Evolutionary conservation across 208 protist genomes (phyloP), one percentile per base, ranked within the genome.

Genomic region (Acanthamoeba castellanii): DNA sequence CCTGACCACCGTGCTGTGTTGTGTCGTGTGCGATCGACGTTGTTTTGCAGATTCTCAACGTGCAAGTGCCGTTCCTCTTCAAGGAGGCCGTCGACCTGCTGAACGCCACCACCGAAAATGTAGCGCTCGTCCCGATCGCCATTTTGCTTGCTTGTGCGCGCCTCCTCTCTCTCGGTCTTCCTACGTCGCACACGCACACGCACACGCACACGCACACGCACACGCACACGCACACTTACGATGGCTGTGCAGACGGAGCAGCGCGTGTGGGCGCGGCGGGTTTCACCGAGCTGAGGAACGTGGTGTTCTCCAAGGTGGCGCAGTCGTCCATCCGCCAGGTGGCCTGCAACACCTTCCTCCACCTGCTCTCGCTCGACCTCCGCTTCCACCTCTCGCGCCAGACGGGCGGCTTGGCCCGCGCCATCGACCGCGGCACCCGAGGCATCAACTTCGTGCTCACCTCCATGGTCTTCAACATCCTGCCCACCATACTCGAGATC

Each of bases 401-500:
- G 90, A 97, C 97, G 3, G 97, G 97, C 37, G 95, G 95, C 32
- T 37, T 98, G 0, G 64, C 84, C 14, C 70, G 97, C 8, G 95
- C 95, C 1, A 97, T 98, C 34, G 97, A 98, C 66, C 95, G 97
- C 37, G 97, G 97, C 37, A 96, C 93, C n/a, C 34, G 87, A 4
- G 72, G 37, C 52, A 37, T 97, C 18, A 95, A 96, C 52, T 98
- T 98, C 74, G 30, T 98, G 20, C 84, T 98, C n/a, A 95, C 70
- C 3, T 72, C 97, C 13, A 87, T 98, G 34, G 34, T 98, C 9
- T 98, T 98, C 91, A 97, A 98, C 72, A 95, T 98, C 0, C 70
- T 97, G 1, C 97, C 97, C 11, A 98, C 97, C 22, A 72, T 90
- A 16, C 82, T 98, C 45, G 97, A 98, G 94, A 95, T 98, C 66